Evolutionary conservation across 108 stramenopile species (phyloP).

Genomic region (Fistulifera solaris): DNA sequence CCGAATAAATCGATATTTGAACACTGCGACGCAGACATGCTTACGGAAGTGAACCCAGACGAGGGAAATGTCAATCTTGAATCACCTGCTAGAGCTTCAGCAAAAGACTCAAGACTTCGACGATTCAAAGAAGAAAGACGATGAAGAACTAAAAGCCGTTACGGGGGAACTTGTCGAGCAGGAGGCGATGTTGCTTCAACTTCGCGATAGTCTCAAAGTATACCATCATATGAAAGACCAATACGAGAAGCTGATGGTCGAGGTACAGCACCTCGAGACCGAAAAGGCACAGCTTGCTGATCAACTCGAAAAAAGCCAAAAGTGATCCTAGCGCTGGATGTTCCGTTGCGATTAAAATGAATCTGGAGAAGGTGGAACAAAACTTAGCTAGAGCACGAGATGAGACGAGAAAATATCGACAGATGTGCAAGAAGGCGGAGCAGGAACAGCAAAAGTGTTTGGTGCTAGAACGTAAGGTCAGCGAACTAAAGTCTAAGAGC

Average conservation of each 20-base stretch:
- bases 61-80: constrained; percentile 80
- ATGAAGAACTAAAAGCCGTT: constrained; percentile 54
- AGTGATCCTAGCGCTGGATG: constrained; percentile 66
- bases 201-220: constrained; percentile 63
- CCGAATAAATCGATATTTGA: constrained; percentile 10
- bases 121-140: constrained; percentile 37
- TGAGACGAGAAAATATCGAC: constrained; percentile 64
- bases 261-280: constrained; percentile 63
- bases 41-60: constrained; percentile 67
- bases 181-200: constrained; percentile 55
- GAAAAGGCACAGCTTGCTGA: constrained; percentile 63
- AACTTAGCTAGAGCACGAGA: constrained; percentile 51
- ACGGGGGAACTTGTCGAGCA: constrained; percentile 67
- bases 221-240: constrained; percentile 76
- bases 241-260: constrained; percentile 68
- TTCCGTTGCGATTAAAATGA: constrained; percentile 58
- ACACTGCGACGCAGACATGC: constrained; percentile 29
- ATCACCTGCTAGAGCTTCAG: constrained; percentile 73
- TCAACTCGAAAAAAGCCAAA: constrained; percentile 54
- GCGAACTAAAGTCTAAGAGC: constrained; percentile 64
- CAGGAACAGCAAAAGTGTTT: constrained; percentile 60
- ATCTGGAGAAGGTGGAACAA: constrained; percentile 62
- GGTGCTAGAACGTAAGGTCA: constrained; percentile 65
- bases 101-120: constrained; percentile 66
- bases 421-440: constrained; percentile 68